Base-by-base conservation (phyloP, 495 filamentous ascomycete genomes). In the Penicillium salamii region DNA sequence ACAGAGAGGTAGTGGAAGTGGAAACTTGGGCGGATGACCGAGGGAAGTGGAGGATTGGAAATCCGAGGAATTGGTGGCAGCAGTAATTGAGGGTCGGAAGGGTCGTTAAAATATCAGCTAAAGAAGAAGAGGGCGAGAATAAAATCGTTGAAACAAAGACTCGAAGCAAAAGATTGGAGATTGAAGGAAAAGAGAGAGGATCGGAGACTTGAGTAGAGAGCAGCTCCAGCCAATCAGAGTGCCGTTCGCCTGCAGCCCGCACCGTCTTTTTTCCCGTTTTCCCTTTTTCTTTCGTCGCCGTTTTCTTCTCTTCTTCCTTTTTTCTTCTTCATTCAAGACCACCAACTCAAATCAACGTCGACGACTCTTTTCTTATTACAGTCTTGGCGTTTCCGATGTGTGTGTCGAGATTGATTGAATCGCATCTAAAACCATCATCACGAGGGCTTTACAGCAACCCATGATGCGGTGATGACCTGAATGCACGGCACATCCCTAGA, bases 381-480 rank as follows among this genome's bases (percentile, higher is more conserved):
- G 82, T 76, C 76, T 86, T 90, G 86, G 77, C 84, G 82, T 88
- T 77, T 91, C 86, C 86, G 84, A 88, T 87, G 81, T 68, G 84
- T 89, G 83, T 79, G 92, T 89, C 88, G 75, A 92, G 88, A 92
- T 69, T 63, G 77, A 73, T 71, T 59, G 35, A 57, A 61, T 82
- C 86, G 82, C 88, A 85, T 89, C 80, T 89, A 97, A 97, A 97
- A 97, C 92, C 92, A 90, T 97, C 83, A 84, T 90, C 87, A 90
- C 87, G 92, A 97, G 92, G 88, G 89, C 84, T 85, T 75, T 79
- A 62, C 65, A 73, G 90, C 85, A 84, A 78, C 70, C 89, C 92
- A 97, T 91, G 92, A 97, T 83, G 78, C 83, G 89, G 69, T 91
- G 92, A 96, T 91, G 91, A 97, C 92, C 92, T 96, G 80, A 86